Percentiles rank a stretch among this genome's conserved stretches.
Conservation (phyloP, 75 land plant genomes). For the Pinus tabuliformis region DNA sequence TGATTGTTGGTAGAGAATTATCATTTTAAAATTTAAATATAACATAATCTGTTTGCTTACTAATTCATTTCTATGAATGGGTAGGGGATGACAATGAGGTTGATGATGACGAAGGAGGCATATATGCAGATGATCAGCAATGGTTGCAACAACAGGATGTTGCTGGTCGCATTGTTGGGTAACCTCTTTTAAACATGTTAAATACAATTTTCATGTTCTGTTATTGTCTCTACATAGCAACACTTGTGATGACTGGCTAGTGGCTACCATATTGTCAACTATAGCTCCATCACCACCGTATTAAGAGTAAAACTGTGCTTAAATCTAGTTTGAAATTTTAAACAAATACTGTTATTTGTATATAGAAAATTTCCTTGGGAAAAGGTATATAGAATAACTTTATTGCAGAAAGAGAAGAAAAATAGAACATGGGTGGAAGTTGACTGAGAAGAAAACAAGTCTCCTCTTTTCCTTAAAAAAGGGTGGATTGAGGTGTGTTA, state of each 20-base stretch:
- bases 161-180: conserved; percentile 11
- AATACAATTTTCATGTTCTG: background rate
- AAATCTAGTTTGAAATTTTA: background rate
- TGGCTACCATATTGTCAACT: background rate
- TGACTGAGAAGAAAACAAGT: background rate
- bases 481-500: background rate
- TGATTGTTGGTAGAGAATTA: background rate
- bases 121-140: conserved; percentile 4
- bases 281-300: background rate
- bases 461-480: too few relatives aligned
- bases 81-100: background rate
- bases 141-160: conserved; percentile 7
- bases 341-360: background rate
- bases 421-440: background rate
- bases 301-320: background rate
- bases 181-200: background rate
- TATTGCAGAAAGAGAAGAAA: background rate
- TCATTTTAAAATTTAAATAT: background rate
- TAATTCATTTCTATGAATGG: background rate
- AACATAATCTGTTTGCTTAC: background rate
- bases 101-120: conserved; percentile 6
- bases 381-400: background rate
- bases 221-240: background rate
- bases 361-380: background rate
- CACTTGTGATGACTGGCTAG: background rate